Evolutionary conservation across 306 rosid genomes (phyloP).

Genomic region (Castanea crenata): DNA sequence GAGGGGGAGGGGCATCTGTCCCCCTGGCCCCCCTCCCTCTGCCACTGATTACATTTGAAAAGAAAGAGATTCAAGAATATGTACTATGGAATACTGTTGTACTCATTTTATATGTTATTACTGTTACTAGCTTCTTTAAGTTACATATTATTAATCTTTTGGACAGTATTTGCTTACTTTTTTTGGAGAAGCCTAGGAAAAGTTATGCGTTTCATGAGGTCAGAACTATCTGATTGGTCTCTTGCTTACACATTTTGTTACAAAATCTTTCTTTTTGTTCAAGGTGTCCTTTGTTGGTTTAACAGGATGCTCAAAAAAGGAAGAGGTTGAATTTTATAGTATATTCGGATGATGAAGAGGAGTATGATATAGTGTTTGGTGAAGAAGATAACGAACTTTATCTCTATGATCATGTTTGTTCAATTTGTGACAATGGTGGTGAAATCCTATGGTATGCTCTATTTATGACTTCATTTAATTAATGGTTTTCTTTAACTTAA

Average conservation of each 20-base stretch:
- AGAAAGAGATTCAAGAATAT: no score
- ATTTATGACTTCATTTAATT: constrained; percentile 5
- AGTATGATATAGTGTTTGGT: constrained; percentile 12
- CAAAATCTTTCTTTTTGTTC: constrained; percentile 23
- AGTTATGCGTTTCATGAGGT: constrained; percentile 33
- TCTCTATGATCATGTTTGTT: constrained; percentile 54
- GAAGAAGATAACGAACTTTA: constrained; percentile 37
- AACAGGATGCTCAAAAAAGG: constrained; percentile 32
- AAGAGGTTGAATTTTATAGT: constrained; percentile 25
- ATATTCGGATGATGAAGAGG: constrained; percentile 31
- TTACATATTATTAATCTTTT: constrained; percentile 1
- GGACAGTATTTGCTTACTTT: constrained; percentile 29
- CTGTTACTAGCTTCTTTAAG: neutral
- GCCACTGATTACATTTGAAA: no score
- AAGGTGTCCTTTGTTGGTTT: constrained; percentile 22
- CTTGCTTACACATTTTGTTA: neutral
- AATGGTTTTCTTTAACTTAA: neutral
- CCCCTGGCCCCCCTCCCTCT: no score
- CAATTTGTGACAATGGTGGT: constrained; percentile 75
- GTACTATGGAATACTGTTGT: neutral
- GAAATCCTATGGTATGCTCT: constrained; percentile 56
- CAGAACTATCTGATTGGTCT: constrained; percentile 5
- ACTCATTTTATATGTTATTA: neutral
- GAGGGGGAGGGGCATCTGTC: no score
- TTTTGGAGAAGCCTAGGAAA: constrained; percentile 22